These are phyloP conservation scores for Camelina neglecta DNA, from an alignment of 345 rosid genomes.

Conservation along the genomic window DNA sequence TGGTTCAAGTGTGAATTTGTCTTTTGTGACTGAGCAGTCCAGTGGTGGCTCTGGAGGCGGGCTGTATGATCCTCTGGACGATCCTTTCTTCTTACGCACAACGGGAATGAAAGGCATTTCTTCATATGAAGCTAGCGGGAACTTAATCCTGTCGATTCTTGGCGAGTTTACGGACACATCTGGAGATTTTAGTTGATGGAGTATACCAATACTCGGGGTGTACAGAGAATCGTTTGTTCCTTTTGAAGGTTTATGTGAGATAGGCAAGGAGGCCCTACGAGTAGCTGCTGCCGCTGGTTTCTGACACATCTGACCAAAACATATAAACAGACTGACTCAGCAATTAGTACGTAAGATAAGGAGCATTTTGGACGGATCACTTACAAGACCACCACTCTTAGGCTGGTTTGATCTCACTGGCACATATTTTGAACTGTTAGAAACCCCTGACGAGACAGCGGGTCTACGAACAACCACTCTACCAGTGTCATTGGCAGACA, in stretches of 20 bases:
- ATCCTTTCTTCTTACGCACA: constrained; percentile 48
- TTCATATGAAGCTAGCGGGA: constrained; percentile 90
- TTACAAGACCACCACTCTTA: constrained; percentile 60
- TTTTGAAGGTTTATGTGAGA: constrained; percentile 48
- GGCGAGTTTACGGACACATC: constrained; percentile 97
- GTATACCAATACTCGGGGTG: constrained; percentile 56
- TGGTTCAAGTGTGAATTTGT: constrained; percentile 83
- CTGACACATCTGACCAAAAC: constrained; percentile 28
- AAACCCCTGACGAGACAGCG: constrained; percentile 37
- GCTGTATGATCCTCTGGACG: constrained; percentile 70
- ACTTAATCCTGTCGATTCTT: constrained; percentile 89
- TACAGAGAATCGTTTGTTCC: constrained; percentile 44
- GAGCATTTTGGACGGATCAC: constrained; percentile 11
- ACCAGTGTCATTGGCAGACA: constrained; percentile 57
- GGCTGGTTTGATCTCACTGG: constrained; percentile 53
- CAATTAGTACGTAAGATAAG: neutral
- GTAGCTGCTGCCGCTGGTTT: constrained; percentile 47
- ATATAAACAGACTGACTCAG: constrained; percentile 34
- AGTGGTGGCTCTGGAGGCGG: constrained; percentile 57
- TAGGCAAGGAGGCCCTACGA: constrained; percentile 85
- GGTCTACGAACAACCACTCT: constrained; percentile 62
- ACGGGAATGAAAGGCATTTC: constrained; percentile 68
- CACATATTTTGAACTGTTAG: constrained; percentile 50
- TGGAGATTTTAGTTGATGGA: constrained; percentile 70
- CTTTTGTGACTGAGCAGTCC: constrained; percentile 81